A percentile compares a stretch with the other conserved stretches of the same genome.
Evolutionary conservation across 805 yeast genomes (phyloP).

Genomic region (Hanseniaspora taiwanica): DNA sequence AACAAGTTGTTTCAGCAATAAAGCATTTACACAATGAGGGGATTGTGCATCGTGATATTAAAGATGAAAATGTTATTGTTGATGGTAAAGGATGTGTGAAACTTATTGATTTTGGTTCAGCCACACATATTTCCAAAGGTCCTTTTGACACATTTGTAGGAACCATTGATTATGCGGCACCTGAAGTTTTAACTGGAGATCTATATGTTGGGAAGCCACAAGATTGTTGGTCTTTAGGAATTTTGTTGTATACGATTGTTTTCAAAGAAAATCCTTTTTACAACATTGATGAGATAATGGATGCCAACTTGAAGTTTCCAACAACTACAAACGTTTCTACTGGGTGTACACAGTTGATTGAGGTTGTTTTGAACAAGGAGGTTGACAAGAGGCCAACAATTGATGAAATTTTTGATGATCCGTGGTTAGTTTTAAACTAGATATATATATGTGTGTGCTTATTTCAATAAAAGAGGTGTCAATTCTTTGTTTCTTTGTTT

Average conservation of each 20-base stretch:
- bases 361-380: slow-evolving; percentile 54
- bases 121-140: slow-evolving; percentile 80
- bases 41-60: slow-evolving; percentile 86
- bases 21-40: slow-evolving; percentile 75
- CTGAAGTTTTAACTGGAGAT: slow-evolving; percentile 82
- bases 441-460: background rate
- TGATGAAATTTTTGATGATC: slow-evolving; percentile 51
- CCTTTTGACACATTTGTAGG: slow-evolving; percentile 98
- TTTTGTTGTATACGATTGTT: slow-evolving; percentile 73
- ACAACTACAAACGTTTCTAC: slow-evolving; percentile 32
- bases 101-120: slow-evolving; percentile 89
- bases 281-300: slow-evolving; percentile 90
- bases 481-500: background rate
- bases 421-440: slow-evolving; percentile 40
- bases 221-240: slow-evolving; percentile 95
- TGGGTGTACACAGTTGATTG: slow-evolving; percentile 47
- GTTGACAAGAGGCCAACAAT: slow-evolving; percentile 59
- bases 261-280: slow-evolving; percentile 94
- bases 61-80: slow-evolving; percentile 87
- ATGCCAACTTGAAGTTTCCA: slow-evolving; percentile 59
- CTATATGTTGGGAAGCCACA: slow-evolving; percentile 89
- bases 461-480: background rate
- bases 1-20: slow-evolving; percentile 67
- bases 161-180: slow-evolving; percentile 94
- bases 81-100: slow-evolving; percentile 72